Evolutionary conservation across 192 early-diverging fungal species (phyloP), one percentile per base, ranked within the genome.

Genomic region (Gigaspora rosea): DNA sequence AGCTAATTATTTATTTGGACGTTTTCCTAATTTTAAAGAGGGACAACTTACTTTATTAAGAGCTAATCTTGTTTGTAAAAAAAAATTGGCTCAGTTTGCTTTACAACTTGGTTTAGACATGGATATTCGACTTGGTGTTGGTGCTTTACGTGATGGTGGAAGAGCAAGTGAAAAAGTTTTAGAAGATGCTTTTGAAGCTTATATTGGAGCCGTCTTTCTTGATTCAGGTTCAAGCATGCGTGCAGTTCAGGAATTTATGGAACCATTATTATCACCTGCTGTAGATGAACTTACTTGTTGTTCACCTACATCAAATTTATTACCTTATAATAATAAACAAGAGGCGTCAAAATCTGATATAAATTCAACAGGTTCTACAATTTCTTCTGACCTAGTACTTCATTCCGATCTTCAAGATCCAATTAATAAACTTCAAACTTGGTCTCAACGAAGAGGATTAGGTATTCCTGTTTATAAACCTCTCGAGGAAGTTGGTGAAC

Each of bases 361-460:
- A 5, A 18, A 3, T 5, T 13, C 52, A 18, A 18, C 52, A 5
- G 52, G 52, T 18, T 56, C 18, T 56, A 18, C n/a, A n/a, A n/a
- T 4, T 56, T 56, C 52, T 35, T 50, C 75, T 2, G 64, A 67
- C 15, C 41, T n/a, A 8, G 56, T 41, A 22, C 49, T 76, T 18
- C 12, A 49, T 36, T 61, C 75, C 5, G 75, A 76, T 66, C 51
- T 76, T 32, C 75, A 76, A 56, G 75, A 76, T 76, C 75, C 75
- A 9, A 76, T 76, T 46, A 76, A 76, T 56, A 76, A 76, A 66
- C 75, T 76, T 54, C 75, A 76, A 67, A 76, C 75, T 15, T 76
- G 75, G 75, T 76, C 75, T 64, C 75, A 76, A 76, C n/a, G 75
- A 56, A 76, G 36, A 52, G 51, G 64, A 20, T 56, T 76, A 33